Base-by-base conservation (phyloP, 306 rosid species). In the Ceratonia siliqua region DNA sequence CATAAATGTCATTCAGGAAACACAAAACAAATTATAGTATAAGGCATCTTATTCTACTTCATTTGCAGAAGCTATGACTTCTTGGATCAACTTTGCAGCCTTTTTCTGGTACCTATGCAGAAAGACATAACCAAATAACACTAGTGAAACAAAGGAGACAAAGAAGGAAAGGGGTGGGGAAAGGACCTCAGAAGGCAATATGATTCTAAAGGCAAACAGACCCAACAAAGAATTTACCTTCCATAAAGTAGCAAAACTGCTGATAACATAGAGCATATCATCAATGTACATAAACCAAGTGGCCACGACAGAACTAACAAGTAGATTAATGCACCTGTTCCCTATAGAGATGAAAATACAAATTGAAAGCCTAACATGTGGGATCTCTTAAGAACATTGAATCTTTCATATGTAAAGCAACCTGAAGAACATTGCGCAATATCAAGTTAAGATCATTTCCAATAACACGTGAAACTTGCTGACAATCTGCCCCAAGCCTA, bases 401-500 rank as follows among this genome's bases (percentile, higher is more conserved):
- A 41, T 42, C 42, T 39, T 46, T 56, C 17, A 57, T 43, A 68
- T 72, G 64, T 25, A 83, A 66, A 70, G 57, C 74, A 76, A 94
- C 98, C 98, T 94, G 97, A 83, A 94, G 89, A 72, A 72, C 53
- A 66, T 94, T 91, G 82, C 97, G 97, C 77, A 94, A 32, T 85
- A 94, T 94, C 84, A 94, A 17, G 85, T 94, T 91, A 80, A 94
- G 96, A 85, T 94, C 98, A 83, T 84, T 90, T 72, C 98, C 98
- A 62, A 91, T 94, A 74, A 94, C 98, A 52, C 95, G 85, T 57
- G 98, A 94, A 43, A 91, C 97, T 91, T 94, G 97, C 81, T 91
- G 98, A 62, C 98, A 94, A 84, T 94, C 98, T 15, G 97, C 97
- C 66, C 98, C 98, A 78, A 94, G 98, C 87, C 98, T 88, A 91